phyloP scores from a whole-genome alignment of 345 rosid genomes.

The Eucalyptus erythrocorys region DNA sequence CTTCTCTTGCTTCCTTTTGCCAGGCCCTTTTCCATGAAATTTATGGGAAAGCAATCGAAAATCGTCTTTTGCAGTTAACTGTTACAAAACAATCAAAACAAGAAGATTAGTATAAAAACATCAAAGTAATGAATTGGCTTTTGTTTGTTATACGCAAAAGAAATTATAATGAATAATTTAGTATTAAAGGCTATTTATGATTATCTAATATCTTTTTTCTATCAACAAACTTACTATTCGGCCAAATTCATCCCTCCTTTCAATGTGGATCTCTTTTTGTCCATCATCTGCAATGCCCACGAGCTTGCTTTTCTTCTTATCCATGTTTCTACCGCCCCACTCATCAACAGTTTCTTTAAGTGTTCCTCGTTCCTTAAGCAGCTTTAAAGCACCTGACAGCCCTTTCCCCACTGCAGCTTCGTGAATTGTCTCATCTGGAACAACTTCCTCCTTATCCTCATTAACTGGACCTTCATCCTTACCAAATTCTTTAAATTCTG shows the following conservation, averaged over 20 bases:
- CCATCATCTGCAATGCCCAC: conserved; percentile 55
- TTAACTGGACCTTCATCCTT: conserved; percentile 27
- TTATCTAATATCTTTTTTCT: not conserved
- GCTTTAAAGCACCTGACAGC: conserved; percentile 71
- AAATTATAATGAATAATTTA: no score
- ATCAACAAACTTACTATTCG: conserved; percentile 60
- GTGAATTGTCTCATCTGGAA: conserved; percentile 76
- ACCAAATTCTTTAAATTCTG: conserved; percentile 37
- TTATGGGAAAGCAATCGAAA: conserved; percentile 77
- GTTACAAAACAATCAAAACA: not conserved
- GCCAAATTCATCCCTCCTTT: conserved; percentile 94
- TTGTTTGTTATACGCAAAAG: not conserved
- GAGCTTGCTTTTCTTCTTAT: conserved; percentile 97
- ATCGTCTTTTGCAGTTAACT: conserved; percentile 94
- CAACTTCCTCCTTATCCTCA: conserved; percentile 46
- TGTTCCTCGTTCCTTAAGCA: conserved; percentile 87
- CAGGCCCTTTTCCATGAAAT: conserved; percentile 97
- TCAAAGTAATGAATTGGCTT: not conserved
- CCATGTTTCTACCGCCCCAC: conserved; percentile 99
- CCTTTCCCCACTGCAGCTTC: conserved; percentile 89
- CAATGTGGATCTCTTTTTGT: conserved; percentile 63
- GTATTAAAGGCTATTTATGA: no score
- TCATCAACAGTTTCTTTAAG: conserved; percentile 69
- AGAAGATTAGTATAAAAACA: not conserved
- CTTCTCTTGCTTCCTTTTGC: conserved; percentile 97